phyloP scores from a whole-genome alignment of 192 early-diverging fungal genomes.

The Allomyces macrogynus region DNA sequence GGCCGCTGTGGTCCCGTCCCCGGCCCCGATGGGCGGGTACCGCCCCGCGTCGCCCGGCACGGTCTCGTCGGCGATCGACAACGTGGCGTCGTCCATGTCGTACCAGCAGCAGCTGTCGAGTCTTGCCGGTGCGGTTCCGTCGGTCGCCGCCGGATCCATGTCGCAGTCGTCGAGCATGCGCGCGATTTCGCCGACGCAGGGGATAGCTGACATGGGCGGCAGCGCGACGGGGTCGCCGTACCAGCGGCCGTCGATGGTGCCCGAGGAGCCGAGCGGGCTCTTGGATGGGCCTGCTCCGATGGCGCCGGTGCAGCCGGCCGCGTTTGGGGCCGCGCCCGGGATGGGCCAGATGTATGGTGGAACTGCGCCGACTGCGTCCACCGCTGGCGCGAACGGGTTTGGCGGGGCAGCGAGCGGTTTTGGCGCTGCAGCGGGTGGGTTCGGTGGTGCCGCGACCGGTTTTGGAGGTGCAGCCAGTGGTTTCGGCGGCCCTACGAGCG shows the following conservation, averaged over 20 bases:
- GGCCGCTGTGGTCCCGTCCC: background rate
- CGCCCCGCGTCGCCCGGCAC: too few relatives aligned
- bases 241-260: background rate
- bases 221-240: background rate
- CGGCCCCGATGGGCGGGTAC: background rate
- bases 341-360: background rate
- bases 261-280: background rate
- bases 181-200: too few relatives aligned
- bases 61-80: background rate
- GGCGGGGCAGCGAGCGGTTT: background rate
- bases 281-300: background rate
- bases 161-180: background rate
- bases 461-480: background rate
- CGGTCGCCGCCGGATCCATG: background rate
- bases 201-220: too few relatives aligned
- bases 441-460: background rate
- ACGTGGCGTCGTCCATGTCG: background rate
- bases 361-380: background rate
- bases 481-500: background rate
- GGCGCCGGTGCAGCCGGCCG: background rate
- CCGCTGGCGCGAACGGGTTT: background rate
- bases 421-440: background rate
- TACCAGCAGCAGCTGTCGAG: background rate
- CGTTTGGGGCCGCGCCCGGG: background rate
- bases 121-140: background rate